Evolutionary conservation across 306 rosid species (phyloP).

Genomic region (Oemleria cerasiformis): DNA sequence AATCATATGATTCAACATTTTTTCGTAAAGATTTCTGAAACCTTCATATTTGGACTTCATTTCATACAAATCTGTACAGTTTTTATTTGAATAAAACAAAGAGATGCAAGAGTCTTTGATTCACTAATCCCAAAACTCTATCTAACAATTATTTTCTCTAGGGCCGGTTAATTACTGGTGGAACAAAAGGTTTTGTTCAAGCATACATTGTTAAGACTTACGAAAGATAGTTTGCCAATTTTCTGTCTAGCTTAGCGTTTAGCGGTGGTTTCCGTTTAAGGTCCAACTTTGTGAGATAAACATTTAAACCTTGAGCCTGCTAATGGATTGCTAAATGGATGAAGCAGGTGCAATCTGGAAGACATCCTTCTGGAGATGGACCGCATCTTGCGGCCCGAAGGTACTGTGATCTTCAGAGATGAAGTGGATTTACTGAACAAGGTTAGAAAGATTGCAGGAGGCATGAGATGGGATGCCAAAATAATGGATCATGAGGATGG

Average conservation of each 20-base stretch:
- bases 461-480: conserved; percentile 86
- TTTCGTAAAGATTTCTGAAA: background rate
- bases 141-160: background rate
- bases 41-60: background rate
- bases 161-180: background rate
- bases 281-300: background rate
- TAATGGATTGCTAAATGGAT: background rate
- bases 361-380: conserved; percentile 96
- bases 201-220: background rate
- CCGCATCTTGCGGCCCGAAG: conserved; percentile 87
- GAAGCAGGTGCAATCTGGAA: conserved; percentile 67
- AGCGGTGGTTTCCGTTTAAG: background rate
- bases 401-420: conserved; percentile 68
- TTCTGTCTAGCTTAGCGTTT: background rate
- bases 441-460: conserved; percentile 70
- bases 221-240: background rate
- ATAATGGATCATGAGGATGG: conserved; percentile 94
- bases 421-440: conserved; percentile 75
- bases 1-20: background rate
- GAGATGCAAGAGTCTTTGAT: background rate
- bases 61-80: background rate
- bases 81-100: background rate
- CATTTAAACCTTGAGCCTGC: background rate
- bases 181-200: background rate
- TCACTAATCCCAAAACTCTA: background rate